These are phyloP conservation scores for Aspergillus japonicus DNA, from an alignment of 2,329 filamentous ascomycete species.

Conservation along the genomic window DNA sequence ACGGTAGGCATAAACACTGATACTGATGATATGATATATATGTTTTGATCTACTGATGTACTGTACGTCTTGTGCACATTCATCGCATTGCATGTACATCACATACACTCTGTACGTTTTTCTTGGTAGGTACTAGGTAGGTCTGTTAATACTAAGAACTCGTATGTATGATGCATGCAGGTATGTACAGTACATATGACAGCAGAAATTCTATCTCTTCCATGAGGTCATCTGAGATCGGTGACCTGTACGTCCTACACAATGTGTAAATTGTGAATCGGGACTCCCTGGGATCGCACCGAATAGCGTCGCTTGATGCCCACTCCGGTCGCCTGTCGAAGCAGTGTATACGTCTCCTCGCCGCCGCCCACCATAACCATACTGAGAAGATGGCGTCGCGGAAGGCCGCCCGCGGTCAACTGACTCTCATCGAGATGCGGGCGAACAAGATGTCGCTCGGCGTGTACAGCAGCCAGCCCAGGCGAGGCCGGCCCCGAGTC, in stretches of 20 bases:
- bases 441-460: conserved; percentile 49
- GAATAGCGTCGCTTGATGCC: conserved; percentile 76
- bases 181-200: not conserved
- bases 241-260: conserved; percentile 25
- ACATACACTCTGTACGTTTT: no score
- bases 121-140: no score
- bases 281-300: conserved; percentile 75
- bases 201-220: not conserved
- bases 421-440: conserved; percentile 77
- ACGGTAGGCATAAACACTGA: no score
- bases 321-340: conserved; percentile 64
- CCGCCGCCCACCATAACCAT: conserved; percentile 81
- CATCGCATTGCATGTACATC: no score
- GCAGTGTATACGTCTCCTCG: conserved; percentile 61
- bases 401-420: conserved; percentile 66
- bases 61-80: no score
- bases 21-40: no score
- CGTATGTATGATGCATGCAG: not conserved
- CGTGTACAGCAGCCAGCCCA: conserved; percentile 33
- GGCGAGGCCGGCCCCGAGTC: conserved; percentile 5
- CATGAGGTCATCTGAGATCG: not conserved
- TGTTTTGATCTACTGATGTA: no score
- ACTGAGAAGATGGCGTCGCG: conserved; percentile 69
- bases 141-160: no score
- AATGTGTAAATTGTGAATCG: conserved; percentile 76